Evolutionary conservation across 1,139 yeast genomes (phyloP), one percentile per base, ranked within the genome.

Genomic region (Insectozyma bohioensis): DNA sequence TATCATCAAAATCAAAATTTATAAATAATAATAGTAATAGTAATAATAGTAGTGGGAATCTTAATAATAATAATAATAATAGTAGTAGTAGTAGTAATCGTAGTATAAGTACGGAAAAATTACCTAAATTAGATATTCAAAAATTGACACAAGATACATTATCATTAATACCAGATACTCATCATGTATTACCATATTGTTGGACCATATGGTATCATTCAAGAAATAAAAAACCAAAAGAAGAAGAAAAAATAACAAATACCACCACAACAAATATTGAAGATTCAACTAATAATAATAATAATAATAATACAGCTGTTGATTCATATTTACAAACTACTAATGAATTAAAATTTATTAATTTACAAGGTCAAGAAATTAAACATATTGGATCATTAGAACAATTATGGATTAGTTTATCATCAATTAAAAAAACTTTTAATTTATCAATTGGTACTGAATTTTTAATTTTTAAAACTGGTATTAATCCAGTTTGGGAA

Each of bases 401-500:
- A 53, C 83, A 80, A 50, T 67, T 80, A 57, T 81, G 85, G 85
- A 56, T 65, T 37, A 55, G 75, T 34, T 56, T 78, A 39, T 49
- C 72, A 11, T 63, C 67, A 20, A 56, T 80, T 41, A 68, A 71
- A 39, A 65, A 67, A 26, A 62, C 78, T 2, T 63, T 61, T 43
- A 70, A 69, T 33, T 61, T 78, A 37, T 67, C 72, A 12, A 61
- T 65, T 37, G 81, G 82, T 17, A 67, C 80, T 24, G 85, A 79
- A 50, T 66, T 75, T 42, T 76, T 78, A 41, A 54, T 80, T 11
- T 80, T 81, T 57, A 76, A 78, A 46, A 64, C 74, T 28, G 85
- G 85, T 2, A 72, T 80, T 27, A 75, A 74, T 47, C 87, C 87
- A 12, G 76, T 78, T 37, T 80, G 86, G 85, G 86, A 80, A 51